Conservation (phyloP, 352 stramenopile species). For the Thraustochytrium striatum region DNA sequence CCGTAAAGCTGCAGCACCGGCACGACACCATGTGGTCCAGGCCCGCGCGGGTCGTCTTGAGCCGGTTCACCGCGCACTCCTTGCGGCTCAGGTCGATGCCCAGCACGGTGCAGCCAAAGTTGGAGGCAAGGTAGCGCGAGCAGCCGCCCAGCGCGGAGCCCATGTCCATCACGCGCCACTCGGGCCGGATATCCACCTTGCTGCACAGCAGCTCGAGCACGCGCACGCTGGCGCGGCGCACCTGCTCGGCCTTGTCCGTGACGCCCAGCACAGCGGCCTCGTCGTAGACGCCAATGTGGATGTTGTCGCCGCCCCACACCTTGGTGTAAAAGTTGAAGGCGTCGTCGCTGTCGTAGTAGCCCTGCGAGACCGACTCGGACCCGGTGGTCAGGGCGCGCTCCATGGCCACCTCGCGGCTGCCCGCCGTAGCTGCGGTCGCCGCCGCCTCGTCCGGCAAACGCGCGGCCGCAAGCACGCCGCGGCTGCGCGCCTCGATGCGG, state of each 20-base stretch:
- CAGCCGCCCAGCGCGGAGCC: neutral
- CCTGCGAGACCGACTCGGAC: neutral
- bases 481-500: neutral
- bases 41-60: neutral
- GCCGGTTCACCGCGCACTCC: neutral
- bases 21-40: neutral
- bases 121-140: neutral
- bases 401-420: neutral
- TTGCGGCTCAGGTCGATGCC: neutral
- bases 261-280: neutral
- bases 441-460: neutral
- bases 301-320: conserved; percentile 2
- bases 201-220: neutral
- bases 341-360: conserved; percentile 14
- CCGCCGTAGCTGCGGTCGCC: no score
- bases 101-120: neutral
- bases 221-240: neutral
- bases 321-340: conserved; percentile 1
- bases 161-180: conserved; percentile 4
- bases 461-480: neutral
- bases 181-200: neutral
- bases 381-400: neutral
- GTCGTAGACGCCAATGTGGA: neutral
- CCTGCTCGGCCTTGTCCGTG: neutral
- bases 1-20: neutral